phyloP scores from a whole-genome alignment of 2,329 filamentous ascomycete genomes.

The Fusarium sp. region DNA sequence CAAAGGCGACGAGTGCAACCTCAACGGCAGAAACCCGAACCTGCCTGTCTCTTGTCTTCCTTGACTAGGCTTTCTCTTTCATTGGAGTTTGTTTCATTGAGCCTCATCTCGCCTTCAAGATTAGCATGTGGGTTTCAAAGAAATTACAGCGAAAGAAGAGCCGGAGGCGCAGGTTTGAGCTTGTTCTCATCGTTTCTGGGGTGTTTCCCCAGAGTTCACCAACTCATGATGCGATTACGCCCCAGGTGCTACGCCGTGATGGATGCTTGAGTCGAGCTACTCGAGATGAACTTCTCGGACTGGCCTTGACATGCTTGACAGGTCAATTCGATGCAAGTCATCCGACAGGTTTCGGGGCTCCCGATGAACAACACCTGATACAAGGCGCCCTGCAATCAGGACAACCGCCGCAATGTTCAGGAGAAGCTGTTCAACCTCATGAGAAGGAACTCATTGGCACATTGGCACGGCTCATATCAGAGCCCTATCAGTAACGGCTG shows the following conservation, averaged over 20 bases:
- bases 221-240: background rate
- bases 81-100: constrained; percentile 26
- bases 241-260: background rate
- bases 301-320: background rate
- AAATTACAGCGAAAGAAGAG: constrained; percentile 43
- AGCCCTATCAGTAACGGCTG: background rate
- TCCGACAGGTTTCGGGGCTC: background rate
- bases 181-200: constrained; percentile 17
- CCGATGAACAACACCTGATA: background rate
- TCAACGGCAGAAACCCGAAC: constrained; percentile 32
- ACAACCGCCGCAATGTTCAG: background rate
- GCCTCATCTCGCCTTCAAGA: constrained; percentile 42
- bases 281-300: constrained; percentile 8
- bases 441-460: background rate
- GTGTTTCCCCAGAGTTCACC: constrained; percentile 29
- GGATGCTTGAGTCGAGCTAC: constrained; percentile 1
- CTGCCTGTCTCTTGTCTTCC: constrained; percentile 24
- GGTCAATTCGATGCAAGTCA: background rate
- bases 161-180: constrained; percentile 37
- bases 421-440: background rate
- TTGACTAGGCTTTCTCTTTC: constrained; percentile 21
- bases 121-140: constrained; percentile 38
- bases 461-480: background rate
- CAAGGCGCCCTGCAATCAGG: background rate
- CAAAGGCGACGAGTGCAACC: constrained; percentile 35